Conservation (phyloP, 1,284 basidiomycete species). For the Sanghuangporus sanghuang region DNA sequence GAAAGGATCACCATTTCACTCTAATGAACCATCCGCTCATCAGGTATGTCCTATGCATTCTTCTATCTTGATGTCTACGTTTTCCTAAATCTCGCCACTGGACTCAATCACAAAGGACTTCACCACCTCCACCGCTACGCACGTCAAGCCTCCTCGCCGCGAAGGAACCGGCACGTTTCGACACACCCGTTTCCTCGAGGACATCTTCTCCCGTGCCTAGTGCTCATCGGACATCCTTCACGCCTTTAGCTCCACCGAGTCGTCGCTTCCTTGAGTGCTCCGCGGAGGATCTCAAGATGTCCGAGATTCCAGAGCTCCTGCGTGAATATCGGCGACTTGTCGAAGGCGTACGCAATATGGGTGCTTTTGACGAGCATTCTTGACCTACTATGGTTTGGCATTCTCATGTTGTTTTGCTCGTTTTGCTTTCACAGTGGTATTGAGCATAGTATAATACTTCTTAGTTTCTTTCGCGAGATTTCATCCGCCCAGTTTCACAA, state of each 20-base stretch:
- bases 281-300: slow-evolving; percentile 62
- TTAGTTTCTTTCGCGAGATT: not conserved
- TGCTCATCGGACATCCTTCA: slow-evolving; percentile 1
- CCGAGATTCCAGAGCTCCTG: slow-evolving; percentile 71
- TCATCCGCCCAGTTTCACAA: not conserved
- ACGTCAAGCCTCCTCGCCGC: slow-evolving; percentile 38
- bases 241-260: slow-evolving; percentile 46
- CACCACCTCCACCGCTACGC: slow-evolving; percentile 40
- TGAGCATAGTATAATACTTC: too few relatives aligned
- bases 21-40: slow-evolving; percentile 27
- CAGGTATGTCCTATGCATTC: slow-evolving; percentile 1
- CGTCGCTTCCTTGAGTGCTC: slow-evolving; percentile 59
- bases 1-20: slow-evolving; percentile 30
- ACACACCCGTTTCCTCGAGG: slow-evolving; percentile 43
- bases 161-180: slow-evolving; percentile 26
- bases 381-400: not conserved
- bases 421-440: not conserved
- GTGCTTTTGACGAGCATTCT: slow-evolving; percentile 32
- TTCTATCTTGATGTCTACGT: not conserved
- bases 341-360: slow-evolving; percentile 35
- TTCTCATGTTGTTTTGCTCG: not conserved
- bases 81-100: not conserved
- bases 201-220: slow-evolving; percentile 34
- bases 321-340: slow-evolving; percentile 69
- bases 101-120: slow-evolving; percentile 23